phyloP scores from a whole-genome alignment of 768 basidiomycete genomes.

The Agaricus subrufescens region DNA sequence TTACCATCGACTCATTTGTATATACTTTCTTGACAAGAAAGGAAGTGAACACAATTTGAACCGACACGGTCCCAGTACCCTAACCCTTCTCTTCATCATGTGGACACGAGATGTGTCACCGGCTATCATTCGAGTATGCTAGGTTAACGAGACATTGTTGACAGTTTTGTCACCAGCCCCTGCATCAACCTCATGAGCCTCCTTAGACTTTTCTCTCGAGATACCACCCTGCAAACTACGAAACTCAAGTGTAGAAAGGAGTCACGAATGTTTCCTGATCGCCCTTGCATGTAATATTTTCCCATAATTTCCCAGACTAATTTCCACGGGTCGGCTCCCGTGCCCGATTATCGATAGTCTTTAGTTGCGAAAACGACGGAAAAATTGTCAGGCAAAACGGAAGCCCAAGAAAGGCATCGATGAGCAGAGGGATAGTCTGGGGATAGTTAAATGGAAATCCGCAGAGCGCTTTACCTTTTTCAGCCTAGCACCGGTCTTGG shows the following conservation, averaged over 20 bases:
- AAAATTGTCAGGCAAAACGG: constrained; percentile 2
- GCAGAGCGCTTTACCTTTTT: too few relatives aligned
- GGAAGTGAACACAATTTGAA: too few relatives aligned
- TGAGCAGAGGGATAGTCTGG: not conserved
- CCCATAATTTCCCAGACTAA: constrained; percentile 5
- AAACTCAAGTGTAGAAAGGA: too few relatives aligned
- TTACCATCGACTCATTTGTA: not conserved
- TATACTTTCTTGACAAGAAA: too few relatives aligned
- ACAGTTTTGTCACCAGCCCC: not conserved
- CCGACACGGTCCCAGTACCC: not conserved
- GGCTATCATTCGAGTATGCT: not conserved
- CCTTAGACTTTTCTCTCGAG: not conserved
- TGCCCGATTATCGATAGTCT: not conserved
- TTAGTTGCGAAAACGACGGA: constrained; percentile 4
- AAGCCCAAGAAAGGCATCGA: not conserved
- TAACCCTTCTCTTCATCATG: not conserved
- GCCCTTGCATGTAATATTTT: not conserved
- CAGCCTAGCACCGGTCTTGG: not conserved
- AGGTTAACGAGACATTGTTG: not conserved
- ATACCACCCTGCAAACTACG: not conserved
- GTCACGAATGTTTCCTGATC: not conserved
- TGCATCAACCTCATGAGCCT: not conserved
- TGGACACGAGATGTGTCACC: not conserved
- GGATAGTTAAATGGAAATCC: not conserved
- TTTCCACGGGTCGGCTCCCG: not conserved